phyloP scores from a whole-genome alignment of 345 rosid species.

The Gossypium mustelinum region DNA sequence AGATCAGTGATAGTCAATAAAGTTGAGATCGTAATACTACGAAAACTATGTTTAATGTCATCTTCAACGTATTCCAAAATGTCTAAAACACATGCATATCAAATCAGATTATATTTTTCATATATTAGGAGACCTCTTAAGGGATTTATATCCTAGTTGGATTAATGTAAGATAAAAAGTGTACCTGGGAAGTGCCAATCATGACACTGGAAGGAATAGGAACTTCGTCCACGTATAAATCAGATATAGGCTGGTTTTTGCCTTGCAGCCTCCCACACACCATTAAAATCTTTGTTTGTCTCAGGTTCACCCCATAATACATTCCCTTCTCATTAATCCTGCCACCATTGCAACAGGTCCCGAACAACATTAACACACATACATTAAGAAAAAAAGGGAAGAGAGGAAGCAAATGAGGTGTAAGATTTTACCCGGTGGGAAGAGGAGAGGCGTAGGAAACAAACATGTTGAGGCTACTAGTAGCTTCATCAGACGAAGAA shows the following conservation, averaged over 20 bases:
- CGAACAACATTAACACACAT: neutral
- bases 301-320: constrained; percentile 53
- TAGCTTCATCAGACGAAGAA: neutral
- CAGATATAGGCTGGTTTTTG: constrained; percentile 45
- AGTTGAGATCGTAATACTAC: neutral
- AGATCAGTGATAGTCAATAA: neutral
- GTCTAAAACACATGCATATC: neutral
- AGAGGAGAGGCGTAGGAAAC: constrained; percentile 35
- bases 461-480: constrained; percentile 26
- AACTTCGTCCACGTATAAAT: constrained; percentile 45
- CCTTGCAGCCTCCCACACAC: constrained; percentile 48
- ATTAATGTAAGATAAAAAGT: neutral
- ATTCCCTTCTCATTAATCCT: constrained; percentile 50
- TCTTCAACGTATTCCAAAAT: too few relatives aligned
- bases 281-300: constrained; percentile 38
- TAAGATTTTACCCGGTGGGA: constrained; percentile 32
- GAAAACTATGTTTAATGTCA: neutral
- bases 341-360: neutral
- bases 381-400: neutral
- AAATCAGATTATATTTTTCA: neutral
- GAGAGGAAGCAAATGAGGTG: neutral
- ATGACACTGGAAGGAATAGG: constrained; percentile 38
- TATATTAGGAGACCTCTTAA: too few relatives aligned
- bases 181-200: constrained; percentile 38
- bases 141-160: too few relatives aligned